Base-by-base conservation (phyloP, 768 basidiomycete species). In the Boletus sensibilis region DNA sequence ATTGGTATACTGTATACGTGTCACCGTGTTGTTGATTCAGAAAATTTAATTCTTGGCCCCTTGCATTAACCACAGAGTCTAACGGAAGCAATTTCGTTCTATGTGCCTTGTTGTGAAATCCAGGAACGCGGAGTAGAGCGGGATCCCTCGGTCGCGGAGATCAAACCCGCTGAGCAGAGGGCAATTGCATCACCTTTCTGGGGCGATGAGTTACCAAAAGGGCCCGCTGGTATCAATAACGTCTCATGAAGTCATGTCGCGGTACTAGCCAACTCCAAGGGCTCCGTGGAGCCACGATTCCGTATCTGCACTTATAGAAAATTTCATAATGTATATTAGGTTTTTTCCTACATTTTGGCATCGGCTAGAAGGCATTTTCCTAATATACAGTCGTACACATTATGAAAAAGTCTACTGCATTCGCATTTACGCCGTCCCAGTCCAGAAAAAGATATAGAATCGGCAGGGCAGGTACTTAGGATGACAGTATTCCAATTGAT, bases 31-130 rank as follows among this genome's bases (percentile, higher is more conserved):
- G 33, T 54, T 37, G 23, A 52, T 42, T 38, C 45, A 20, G 23
- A 48, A 42, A 34, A 20, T 13, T 41, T 59, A 57, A 29, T 49
- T 60, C 33, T 60, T 67, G 62, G 20, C 1, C 40, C 38, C 34
- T 31, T 53, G 25, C 54, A 52, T 46, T 49, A 49, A 52, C 42
- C 7, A 35, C 23, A 61, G 64, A 67, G 69, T 52, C 50, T 67
- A 68, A 67, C 69, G 68, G 69, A 65, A 66, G 66, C 49, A 70
- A 56, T 62, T 43, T 52, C 37, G n/a, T 47, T 65, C 51, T 23
- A 50, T 25, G 60, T 59, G 51, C 60, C 64, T 59, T 52, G 50
- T 42, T 55, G 47, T 49, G 33, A 20, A 45, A 33, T 46, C 38
- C 23, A 52, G 33, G 14, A 39, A 42, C 52, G 64, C 52, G 59